Conservation (phyloP, 176 grass and related monocot species). For the Carex pumila region DNA sequence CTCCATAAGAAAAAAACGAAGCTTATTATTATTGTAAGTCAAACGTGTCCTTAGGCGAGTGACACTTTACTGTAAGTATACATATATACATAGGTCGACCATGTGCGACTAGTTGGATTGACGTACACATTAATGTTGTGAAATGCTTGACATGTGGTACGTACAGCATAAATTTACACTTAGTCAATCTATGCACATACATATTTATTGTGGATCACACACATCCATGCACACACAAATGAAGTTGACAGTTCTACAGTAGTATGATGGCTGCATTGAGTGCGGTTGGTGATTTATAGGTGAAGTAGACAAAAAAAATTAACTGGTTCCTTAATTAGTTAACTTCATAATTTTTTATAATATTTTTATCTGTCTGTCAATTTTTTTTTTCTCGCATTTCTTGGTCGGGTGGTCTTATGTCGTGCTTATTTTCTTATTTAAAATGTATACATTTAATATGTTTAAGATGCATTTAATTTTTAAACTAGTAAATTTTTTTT, state of each 20-base stretch:
- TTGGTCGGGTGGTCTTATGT: too few species aligned
- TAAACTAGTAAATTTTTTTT: too few species aligned
- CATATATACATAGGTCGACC: background rate
- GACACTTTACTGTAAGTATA: background rate
- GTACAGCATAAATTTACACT: background rate
- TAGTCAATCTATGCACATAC: background rate
- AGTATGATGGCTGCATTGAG: background rate
- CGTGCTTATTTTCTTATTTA: too few species aligned
- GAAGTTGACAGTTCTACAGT: constrained; percentile 5
- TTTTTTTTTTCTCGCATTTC: too few species aligned
- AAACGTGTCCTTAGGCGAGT: background rate
- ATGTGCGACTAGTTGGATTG: background rate
- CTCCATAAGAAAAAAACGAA: too few species aligned
- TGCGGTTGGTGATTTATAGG: background rate
- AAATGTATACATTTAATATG: too few species aligned
- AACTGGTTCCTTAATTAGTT: background rate
- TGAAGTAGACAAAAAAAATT: background rate
- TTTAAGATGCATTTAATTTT: too few species aligned
- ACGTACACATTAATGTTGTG: background rate
- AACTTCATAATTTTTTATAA: background rate
- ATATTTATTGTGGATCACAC: background rate
- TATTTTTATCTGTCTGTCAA: too few species aligned
- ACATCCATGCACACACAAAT: background rate
- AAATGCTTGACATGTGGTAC: background rate
- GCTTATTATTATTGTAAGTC: background rate